A percentile compares a stretch with the other conserved stretches of the same genome.
These are phyloP conservation scores for Elongisporangium undulatum DNA, from an alignment of 352 stramenopile species.

Conservation along the genomic window DNA sequence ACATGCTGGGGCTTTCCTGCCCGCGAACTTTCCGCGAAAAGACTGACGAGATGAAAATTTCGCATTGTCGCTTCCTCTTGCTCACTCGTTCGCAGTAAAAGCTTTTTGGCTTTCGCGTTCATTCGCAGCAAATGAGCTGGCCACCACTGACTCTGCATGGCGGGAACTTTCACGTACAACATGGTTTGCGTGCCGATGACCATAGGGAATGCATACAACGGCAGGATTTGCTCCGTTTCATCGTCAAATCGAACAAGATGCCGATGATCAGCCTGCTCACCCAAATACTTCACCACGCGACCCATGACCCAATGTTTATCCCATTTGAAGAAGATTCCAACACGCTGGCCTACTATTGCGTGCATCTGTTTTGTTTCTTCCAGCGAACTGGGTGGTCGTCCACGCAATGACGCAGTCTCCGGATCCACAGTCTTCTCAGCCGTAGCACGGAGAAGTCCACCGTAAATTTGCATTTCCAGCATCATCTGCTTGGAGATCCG, in stretches of 20 bases:
- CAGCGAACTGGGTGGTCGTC: conserved; percentile 38
- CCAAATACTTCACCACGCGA: conserved; percentile 57
- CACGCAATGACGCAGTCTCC: conserved; percentile 30
- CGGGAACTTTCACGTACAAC: conserved; percentile 65
- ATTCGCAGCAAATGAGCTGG: conserved; percentile 64
- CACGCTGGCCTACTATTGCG: conserved; percentile 57
- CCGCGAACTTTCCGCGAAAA: conserved; percentile 33
- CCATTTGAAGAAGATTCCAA: conserved; percentile 67
- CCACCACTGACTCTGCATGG: conserved; percentile 64
- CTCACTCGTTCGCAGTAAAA: conserved; percentile 32
- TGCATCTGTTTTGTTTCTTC: conserved; percentile 51
- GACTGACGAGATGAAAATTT: conserved; percentile 54
- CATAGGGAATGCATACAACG: conserved; percentile 66
- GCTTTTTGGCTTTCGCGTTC: conserved; percentile 51
- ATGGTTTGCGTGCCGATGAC: conserved; percentile 61
- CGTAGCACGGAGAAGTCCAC: conserved; percentile 53
- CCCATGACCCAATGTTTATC: conserved; percentile 80
- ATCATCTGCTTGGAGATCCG: conserved; percentile 85
- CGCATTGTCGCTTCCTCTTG: conserved; percentile 25
- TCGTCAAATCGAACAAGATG: conserved; percentile 76
- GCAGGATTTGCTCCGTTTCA: conserved; percentile 44
- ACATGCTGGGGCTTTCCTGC: conserved; percentile 38
- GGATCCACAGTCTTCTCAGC: conserved; percentile 60
- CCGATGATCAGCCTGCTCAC: conserved; percentile 32
- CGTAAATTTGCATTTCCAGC: conserved; percentile 78